A percentile compares a stretch with the other conserved stretches of the same genome.
These are phyloP conservation scores for Aspergillus alliaceus DNA, from an alignment of 2,329 filamentous ascomycete species.

Conservation along the genomic window DNA sequence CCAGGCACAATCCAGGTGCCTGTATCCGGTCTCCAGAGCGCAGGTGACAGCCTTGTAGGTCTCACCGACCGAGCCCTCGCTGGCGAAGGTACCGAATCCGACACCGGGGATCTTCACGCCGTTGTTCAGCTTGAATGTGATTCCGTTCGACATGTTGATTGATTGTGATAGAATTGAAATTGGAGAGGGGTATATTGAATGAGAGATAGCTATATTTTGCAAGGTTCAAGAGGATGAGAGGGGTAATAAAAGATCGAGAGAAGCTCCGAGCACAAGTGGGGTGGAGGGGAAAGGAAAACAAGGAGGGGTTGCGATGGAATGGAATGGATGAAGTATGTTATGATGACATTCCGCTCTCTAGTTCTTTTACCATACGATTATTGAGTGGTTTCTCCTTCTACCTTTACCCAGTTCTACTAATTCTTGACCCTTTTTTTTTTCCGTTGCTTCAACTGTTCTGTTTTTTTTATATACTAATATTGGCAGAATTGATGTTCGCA, in stretches of 20 bases:
- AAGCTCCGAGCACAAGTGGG: conserved; percentile 6
- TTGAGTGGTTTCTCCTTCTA: no score
- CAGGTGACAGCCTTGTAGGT: conserved; percentile 55
- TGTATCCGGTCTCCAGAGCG: conserved; percentile 53
- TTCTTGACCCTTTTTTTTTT: neutral
- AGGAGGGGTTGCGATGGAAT: neutral
- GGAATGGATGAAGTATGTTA: no score
- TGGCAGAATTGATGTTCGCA: neutral
- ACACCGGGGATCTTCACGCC: conserved; percentile 62
- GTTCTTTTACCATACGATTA: no score
- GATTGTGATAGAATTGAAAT: conserved; percentile 6
- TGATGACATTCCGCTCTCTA: no score
- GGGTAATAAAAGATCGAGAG: neutral
- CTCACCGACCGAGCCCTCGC: conserved; percentile 62
- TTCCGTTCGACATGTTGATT: conserved; percentile 55
- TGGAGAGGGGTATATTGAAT: conserved; percentile 1
- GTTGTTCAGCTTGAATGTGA: conserved; percentile 55
- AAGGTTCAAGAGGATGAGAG: neutral
- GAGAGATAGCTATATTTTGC: neutral
- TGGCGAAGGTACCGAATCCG: conserved; percentile 67
- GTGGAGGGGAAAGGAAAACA: conserved; percentile 1
- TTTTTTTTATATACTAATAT: no score
- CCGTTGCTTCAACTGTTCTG: neutral
- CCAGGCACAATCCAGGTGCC: conserved; percentile 58
- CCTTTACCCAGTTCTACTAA: no score